phyloP scores from a whole-genome alignment of 768 basidiomycete genomes.

The Floccularia luteovirens region DNA sequence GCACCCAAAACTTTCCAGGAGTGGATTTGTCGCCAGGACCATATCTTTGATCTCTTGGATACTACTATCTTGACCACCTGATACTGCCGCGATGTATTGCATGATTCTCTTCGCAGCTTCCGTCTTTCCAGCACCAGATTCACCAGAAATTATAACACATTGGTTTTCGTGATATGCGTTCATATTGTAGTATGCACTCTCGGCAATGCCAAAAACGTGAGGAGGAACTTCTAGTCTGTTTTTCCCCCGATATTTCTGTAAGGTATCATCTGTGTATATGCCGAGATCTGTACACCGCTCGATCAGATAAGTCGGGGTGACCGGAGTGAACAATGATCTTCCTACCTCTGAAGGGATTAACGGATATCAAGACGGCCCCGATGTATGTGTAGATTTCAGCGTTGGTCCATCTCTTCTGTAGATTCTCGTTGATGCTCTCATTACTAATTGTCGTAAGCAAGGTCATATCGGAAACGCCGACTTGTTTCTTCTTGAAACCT shows the following conservation, averaged over 20 bases:
- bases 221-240: constrained; percentile 97
- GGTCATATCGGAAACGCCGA: constrained; percentile 99
- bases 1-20: constrained; percentile 97
- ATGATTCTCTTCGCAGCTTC: constrained; percentile 99
- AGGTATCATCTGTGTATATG: constrained; percentile 89
- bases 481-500: constrained; percentile 99
- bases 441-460: constrained; percentile 94
- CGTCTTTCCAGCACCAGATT: constrained; percentile 98
- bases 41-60: constrained; percentile 99
- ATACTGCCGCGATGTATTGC: constrained; percentile 99
- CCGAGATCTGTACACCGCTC: constrained; percentile 67
- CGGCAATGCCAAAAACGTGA: constrained; percentile 96
- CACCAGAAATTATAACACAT: constrained; percentile 98
- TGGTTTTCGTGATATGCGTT: constrained; percentile 99
- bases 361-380: constrained; percentile 97
- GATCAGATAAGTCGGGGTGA: background rate
- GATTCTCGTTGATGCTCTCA: constrained; percentile 95
- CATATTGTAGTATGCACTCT: constrained; percentile 98
- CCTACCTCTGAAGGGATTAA: constrained; percentile 93
- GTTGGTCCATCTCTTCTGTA: constrained; percentile 93
- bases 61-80: constrained; percentile 78
- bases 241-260: constrained; percentile 88
- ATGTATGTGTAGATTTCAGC: constrained; percentile 99
- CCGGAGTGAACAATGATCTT: background rate
- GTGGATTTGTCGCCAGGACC: constrained; percentile 96